Evolutionary conservation across 2,329 filamentous ascomycete genomes (phyloP).

Genomic region (Chlorencoelia australis): DNA sequence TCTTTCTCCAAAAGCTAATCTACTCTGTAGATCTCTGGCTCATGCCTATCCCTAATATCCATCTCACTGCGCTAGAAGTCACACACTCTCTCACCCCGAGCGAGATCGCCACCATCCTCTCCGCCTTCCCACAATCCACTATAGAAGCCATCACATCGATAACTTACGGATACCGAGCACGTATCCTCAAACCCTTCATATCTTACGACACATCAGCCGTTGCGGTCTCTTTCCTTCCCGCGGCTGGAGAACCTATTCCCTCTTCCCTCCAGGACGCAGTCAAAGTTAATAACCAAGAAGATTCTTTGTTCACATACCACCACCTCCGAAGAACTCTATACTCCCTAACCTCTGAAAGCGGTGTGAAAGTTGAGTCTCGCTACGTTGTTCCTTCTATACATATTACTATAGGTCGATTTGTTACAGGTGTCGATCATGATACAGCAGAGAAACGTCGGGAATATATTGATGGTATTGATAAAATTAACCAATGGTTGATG

Average conservation of each 20-base stretch:
- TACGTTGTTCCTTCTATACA: constrained; percentile 88
- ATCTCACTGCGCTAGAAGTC: constrained; percentile 78
- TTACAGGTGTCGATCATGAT: constrained; percentile 55
- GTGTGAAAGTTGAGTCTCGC: constrained; percentile 62
- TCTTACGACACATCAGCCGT: constrained; percentile 80
- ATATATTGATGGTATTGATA: constrained; percentile 64
- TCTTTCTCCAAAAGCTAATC: neutral
- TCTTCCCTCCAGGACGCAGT: constrained; percentile 1
- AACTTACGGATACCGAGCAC: constrained; percentile 55
- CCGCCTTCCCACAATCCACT: constrained; percentile 40
- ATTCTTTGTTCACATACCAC: constrained; percentile 75
- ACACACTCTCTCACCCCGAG: constrained; percentile 64
- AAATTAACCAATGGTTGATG: constrained; percentile 67
- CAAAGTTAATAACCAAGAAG: constrained; percentile 27
- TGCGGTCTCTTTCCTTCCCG: constrained; percentile 79
- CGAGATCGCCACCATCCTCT: constrained; percentile 56
- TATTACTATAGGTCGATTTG: constrained; percentile 76
- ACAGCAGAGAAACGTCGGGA: constrained; percentile 38
- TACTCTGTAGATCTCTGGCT: constrained; percentile 81
- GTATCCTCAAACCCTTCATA: constrained; percentile 72
- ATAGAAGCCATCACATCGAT: constrained; percentile 55
- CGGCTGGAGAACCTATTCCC: constrained; percentile 45
- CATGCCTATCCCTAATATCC: constrained; percentile 69
- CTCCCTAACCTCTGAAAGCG: constrained; percentile 46
- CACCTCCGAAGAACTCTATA: constrained; percentile 78